Base-by-base conservation (phyloP, 768 basidiomycete genomes). In the Asterophora parasitica region DNA sequence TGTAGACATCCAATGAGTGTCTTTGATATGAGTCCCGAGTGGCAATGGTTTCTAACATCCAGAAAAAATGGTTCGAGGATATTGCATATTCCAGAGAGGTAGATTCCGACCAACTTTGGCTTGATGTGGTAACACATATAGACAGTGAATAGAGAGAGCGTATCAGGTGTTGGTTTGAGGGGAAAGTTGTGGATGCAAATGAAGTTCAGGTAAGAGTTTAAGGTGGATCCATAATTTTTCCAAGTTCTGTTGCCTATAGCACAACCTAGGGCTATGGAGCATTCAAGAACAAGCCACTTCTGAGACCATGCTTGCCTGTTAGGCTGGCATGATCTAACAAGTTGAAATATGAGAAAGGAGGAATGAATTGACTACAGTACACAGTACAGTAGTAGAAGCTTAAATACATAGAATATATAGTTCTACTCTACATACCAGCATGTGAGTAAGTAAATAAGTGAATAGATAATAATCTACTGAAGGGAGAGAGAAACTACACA, bases 151-250 rank as follows among this genome's bases (percentile, higher is more conserved):
- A 67, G 64, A 9, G 60, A 61, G 3, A 76, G 55, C 0, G 71
- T 72, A 37, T 73, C 64, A 1, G 53, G 44, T 0, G 70, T 71
- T 0, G 73, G 74, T 0, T 69, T 58, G 13, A 69, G 23, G 4
- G 69, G 60, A 11, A 71, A 53, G 3, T 60, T 7, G 44, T 75
- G 71, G 0, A 50, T 1, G 0, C 48, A 16, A 32, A 61, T 59
- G 52, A 75, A 74, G 0, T 58, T 52, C 7, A 72, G 19, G 36
- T 73, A 75, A 3, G 67, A 72, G 17, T 70, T 62, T n/a, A 71
- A 46, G 7, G 65, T 60, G 0, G 69, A 71, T 0, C 55, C 42
- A 50, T 74, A 74, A 0, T 60, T 46, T 1, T 15, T 1, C 0
- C 10, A 4, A 0, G 66, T 63, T 3, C 58, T 58, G 0, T 12